phyloP scores from a whole-genome alignment of 306 rosid species.

The Cercis canadensis region DNA sequence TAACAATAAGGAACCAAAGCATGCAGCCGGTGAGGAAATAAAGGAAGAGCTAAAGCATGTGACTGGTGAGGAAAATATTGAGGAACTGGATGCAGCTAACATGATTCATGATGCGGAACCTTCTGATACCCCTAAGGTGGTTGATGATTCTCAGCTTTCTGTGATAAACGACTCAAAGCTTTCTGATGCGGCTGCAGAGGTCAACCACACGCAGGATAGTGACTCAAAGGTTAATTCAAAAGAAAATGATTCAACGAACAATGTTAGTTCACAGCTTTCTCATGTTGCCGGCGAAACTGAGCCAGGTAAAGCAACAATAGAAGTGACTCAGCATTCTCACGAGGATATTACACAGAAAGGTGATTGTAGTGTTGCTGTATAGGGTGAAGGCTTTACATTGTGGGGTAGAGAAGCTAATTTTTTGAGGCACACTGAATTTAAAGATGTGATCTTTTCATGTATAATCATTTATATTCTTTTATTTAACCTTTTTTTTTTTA shows the following conservation, averaged over 20 bases:
- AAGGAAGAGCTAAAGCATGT: conserved; percentile 60
- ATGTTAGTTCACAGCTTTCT: conserved; percentile 48
- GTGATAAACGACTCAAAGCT: conserved; percentile 36
- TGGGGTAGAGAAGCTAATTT: conserved; percentile 51
- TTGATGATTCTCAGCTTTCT: conserved; percentile 39
- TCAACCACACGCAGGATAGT: conserved; percentile 36
- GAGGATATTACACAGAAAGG: conserved; percentile 72
- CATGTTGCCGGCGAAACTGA: conserved; percentile 51
- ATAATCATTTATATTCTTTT: conserved; percentile 47
- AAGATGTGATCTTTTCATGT: conserved; percentile 39
- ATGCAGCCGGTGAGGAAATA: conserved; percentile 54
- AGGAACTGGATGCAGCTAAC: conserved; percentile 48
- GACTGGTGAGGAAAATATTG: conserved; percentile 48
- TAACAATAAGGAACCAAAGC: conserved; percentile 58
- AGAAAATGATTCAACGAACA: conserved; percentile 34
- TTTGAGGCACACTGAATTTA: conserved; percentile 38
- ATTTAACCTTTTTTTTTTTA: conserved; percentile 12
- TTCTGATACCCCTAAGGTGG: conserved; percentile 41
- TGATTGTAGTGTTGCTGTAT: conserved; percentile 71
- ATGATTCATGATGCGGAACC: conserved; percentile 41
- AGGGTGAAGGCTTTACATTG: conserved; percentile 45
- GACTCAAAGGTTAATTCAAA: conserved; percentile 38
- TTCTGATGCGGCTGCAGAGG: conserved; percentile 43
- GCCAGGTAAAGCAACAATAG: conserved; percentile 50
- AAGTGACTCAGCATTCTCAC: conserved; percentile 60